Base-by-base conservation (phyloP, 2,329 filamentous ascomycete genomes). In the Epichloe sibirici region DNA sequence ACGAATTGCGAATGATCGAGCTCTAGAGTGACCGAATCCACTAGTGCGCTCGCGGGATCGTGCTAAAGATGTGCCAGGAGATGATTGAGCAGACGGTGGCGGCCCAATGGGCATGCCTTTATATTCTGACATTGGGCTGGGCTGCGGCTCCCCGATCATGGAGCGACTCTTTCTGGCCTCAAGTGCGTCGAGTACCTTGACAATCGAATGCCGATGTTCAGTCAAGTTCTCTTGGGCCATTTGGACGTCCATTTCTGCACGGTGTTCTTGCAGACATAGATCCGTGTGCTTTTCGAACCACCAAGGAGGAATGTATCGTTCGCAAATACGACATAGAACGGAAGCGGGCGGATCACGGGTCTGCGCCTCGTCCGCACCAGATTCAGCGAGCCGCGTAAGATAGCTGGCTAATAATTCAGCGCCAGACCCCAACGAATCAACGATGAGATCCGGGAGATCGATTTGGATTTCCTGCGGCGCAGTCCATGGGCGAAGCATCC, bases 261-360 rank as follows among this genome's bases (percentile, higher is more conserved):
- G 85, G 65, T 98, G 93, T 66, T 98, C 93, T 65, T 97, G 90
- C 52, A 96, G 75, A 64, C 93, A 98, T 21, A 97, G 74, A 62
- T 98, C 94, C 2, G 91, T 95, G 66, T 98, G 93, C 68, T 97
- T 98, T 70, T 98, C 93, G 61, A 98, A 98, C 94, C 93, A 98
- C 93, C 93, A 98, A 0, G 91, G 90, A 4, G 89, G 89, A 55
- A 98, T 97, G 57, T 96, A 89, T 51, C 93, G 88, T 66, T 98
- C 93, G 67, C 93, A 98, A 52, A 98, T 97, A 50, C 93, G 89
- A 68, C 93, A 98, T 15, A 98, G 79, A 4, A 97, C 86, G 0
- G 90, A 88, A 0, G 91, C 90, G 3, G 89, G 88, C 5, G 89
- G 88, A 9, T 89, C 83, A 65, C 90, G 84, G 62, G 85, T 82